phyloP scores from a whole-genome alignment of 345 rosid species.

The Combretum micranthum region DNA sequence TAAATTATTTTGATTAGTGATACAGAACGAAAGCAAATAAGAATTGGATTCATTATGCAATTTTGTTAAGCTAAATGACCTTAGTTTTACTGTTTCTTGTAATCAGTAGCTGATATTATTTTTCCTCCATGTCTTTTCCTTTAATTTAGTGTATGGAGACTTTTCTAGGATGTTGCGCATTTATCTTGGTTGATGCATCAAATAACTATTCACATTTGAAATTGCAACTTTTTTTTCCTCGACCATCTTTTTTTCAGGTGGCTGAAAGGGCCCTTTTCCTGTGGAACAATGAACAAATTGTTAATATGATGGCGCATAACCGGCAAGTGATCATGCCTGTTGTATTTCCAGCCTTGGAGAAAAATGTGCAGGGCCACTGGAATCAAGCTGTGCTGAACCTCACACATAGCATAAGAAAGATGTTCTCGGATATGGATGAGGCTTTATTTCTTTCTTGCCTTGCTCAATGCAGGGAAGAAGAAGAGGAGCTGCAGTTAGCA shows the following conservation, averaged over 20 bases:
- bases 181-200: neutral
- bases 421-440: slow-evolving; percentile 83
- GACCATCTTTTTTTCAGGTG: slow-evolving; percentile 41
- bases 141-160: neutral
- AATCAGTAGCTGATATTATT: no score
- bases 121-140: neutral
- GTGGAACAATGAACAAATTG: slow-evolving; percentile 93
- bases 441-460: slow-evolving; percentile 56
- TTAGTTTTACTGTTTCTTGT: no score
- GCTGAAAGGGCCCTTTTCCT: slow-evolving; percentile 83
- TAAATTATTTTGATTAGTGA: no score
- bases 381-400: slow-evolving; percentile 73
- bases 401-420: slow-evolving; percentile 53
- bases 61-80: no score
- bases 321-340: slow-evolving; percentile 59
- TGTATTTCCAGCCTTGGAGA: slow-evolving; percentile 65
- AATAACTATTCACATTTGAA: neutral
- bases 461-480: slow-evolving; percentile 46
- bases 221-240: neutral
- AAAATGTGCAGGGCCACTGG: slow-evolving; percentile 69
- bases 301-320: slow-evolving; percentile 60
- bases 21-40: no score
- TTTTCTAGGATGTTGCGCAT: neutral
- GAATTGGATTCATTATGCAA: no score
- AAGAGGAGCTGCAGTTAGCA: slow-evolving; percentile 32